These are phyloP conservation scores for Vaccinium vitisidaea DNA, from an alignment of 148 eudicot species.

Conservation along the genomic window DNA sequence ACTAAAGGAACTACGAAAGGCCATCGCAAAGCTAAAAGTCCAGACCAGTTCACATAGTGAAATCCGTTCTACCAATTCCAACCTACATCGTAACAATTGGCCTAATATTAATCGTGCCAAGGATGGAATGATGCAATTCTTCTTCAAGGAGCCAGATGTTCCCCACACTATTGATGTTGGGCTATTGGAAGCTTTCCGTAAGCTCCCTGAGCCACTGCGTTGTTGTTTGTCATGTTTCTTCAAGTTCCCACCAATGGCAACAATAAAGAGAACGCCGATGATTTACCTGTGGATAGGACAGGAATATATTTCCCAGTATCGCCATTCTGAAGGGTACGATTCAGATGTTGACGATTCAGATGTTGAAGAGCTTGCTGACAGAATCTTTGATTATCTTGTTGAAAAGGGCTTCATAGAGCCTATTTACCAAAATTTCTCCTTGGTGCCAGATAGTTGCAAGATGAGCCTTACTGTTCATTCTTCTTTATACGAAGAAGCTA, in stretches of 20 bases:
- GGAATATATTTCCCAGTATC: neutral
- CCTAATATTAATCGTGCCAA: too few species aligned
- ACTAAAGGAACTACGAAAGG: too few species aligned
- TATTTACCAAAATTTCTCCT: constrained; percentile 1
- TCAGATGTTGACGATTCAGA: neutral
- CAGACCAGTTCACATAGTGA: too few species aligned
- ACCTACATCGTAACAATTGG: too few species aligned
- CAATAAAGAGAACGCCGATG: neutral
- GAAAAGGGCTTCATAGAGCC: constrained; percentile 29
- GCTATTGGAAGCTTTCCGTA: too few species aligned
- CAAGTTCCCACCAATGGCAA: neutral
- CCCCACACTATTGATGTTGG: too few species aligned
- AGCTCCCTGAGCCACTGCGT: too few species aligned
- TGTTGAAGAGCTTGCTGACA: neutral
- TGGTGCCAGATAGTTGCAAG: neutral
- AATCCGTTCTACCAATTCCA: too few species aligned
- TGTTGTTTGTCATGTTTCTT: neutral
- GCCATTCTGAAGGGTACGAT: neutral
- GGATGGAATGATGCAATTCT: too few species aligned
- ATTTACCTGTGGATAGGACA: neutral
- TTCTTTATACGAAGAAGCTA: neutral
- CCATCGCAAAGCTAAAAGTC: too few species aligned
- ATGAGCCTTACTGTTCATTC: neutral
- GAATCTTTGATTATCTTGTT: constrained; percentile 19
- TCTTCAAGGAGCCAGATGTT: too few species aligned